Evolutionary conservation across 139 green algal species (phyloP), one percentile per base, ranked within the genome.

Genomic region (Nannochloris sp.): DNA sequence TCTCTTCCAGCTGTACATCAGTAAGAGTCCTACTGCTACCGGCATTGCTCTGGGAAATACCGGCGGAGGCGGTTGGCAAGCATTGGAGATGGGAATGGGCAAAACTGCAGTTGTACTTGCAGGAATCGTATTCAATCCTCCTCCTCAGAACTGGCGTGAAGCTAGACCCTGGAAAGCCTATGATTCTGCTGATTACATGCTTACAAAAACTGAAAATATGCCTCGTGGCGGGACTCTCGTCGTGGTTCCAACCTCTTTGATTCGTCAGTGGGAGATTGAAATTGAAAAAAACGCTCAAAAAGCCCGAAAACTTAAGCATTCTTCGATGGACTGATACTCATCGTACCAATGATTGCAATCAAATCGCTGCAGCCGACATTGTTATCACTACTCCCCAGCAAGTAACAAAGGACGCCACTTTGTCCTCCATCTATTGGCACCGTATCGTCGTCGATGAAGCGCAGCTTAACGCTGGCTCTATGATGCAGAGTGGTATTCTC

Each of bases 1-100:
- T n/a, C 36, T 75, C 46, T 31, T 23, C 32, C 59, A 70, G 35
- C 33, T 64, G 4, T 39, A 57, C 13, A 6, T 75, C 8, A 42
- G 23, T 51, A 32, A 47, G 24, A 44, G 13, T 6, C 10, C 6
- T 8, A 44, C 10, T 45, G 15, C 10, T 8, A 47, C 15, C 6
- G 19, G 15, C 6, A 47, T 32, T 19, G 10, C 42, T 19, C 19
- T 70, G 15, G 23, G 53, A 12, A 33, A 34, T 6, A 37, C 23
- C n/a, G 68, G 68, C 37, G 68, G 48, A 32, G 38, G 15, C 6
- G 68, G 68, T 30, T 64, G 37, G 60, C 10, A 65, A 2, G 35
- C 14, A 2, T 46, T 70, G 35, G 54, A 62, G 54, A 62, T 62
- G 54, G 68, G 68, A 24, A 69, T 75, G 68, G 68, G 68, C 48